Conservation (phyloP, 768 basidiomycete species). For the Trametes cingulata region DNA sequence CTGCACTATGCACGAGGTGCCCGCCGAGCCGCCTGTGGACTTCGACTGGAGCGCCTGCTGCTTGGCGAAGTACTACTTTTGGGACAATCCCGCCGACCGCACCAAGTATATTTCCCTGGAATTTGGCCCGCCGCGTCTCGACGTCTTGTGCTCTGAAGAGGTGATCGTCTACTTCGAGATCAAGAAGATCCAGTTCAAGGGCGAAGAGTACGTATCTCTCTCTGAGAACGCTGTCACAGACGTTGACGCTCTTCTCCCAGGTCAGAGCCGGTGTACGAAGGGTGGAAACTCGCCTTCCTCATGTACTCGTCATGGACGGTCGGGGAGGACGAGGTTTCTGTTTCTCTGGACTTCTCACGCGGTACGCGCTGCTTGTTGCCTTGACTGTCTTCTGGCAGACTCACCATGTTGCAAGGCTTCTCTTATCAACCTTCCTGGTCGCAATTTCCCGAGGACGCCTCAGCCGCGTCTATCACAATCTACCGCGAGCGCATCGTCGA, state of each 20-base stretch:
- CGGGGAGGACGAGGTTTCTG: constrained; percentile 18
- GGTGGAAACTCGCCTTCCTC: constrained; percentile 31
- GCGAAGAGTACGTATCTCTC: neutral
- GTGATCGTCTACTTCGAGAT: constrained; percentile 29
- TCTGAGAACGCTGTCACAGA: neutral
- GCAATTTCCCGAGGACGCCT: too few species aligned
- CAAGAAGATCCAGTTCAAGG: constrained; percentile 18
- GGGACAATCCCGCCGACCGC: constrained; percentile 9
- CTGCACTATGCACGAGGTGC: constrained; percentile 10
- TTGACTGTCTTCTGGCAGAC: too few species aligned
- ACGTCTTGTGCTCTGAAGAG: constrained; percentile 28
- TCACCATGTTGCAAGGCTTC: too few species aligned
- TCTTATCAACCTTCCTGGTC: too few species aligned
- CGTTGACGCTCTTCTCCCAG: neutral
- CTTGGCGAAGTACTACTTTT: constrained; percentile 24
- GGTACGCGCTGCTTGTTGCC: constrained; percentile 15
- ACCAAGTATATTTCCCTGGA: constrained; percentile 24
- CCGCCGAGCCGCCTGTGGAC: neutral
- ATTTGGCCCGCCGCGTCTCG: constrained; percentile 27
- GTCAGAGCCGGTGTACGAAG: neutral
- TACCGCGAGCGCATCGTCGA: too few species aligned
- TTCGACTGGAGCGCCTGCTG: constrained; percentile 6
- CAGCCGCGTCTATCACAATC: too few species aligned
- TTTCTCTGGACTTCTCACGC: constrained; percentile 21
- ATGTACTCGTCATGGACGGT: constrained; percentile 11